These are phyloP conservation scores for Neurospora sp. DNA, from an alignment of 495 filamentous ascomycete genomes.

Conservation along the genomic window DNA sequence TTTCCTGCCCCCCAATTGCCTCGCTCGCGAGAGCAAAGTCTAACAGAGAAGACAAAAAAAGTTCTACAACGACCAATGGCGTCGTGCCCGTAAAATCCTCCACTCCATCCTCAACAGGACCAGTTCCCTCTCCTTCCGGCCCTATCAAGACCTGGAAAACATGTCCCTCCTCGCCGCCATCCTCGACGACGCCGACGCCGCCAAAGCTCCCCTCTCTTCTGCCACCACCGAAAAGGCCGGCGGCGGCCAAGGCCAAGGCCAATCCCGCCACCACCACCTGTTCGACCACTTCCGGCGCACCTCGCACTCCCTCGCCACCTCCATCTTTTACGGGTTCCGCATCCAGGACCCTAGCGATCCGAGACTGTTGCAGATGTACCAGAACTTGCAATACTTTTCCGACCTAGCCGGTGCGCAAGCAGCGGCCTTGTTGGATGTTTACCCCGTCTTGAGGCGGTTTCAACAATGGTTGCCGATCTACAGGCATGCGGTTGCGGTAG, in stretches of 20 bases:
- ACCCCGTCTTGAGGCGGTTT: slow-evolving; percentile 17
- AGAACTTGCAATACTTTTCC: not conserved
- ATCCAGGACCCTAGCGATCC: slow-evolving; percentile 24
- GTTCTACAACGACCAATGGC: slow-evolving; percentile 23
- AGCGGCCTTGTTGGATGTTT: slow-evolving; percentile 2
- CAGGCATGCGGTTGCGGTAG: not conserved
- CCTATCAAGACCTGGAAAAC: slow-evolving; percentile 4
- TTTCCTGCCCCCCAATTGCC: not conserved
- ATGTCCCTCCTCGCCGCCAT: slow-evolving; percentile 19
- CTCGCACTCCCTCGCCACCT: slow-evolving; percentile 31
- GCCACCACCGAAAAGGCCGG: not conserved
- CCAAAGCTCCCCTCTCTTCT: not conserved
- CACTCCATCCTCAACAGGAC: slow-evolving; percentile 28
- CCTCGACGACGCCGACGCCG: slow-evolving; percentile 10
- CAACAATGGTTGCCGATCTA: slow-evolving; percentile 5
- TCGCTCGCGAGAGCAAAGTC: not conserved
- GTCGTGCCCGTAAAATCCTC: slow-evolving; percentile 22
- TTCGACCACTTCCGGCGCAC: slow-evolving; percentile 25
- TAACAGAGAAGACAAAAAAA: not conserved
- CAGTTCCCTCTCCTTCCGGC: slow-evolving; percentile 15
- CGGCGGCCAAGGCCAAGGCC: too few species aligned
- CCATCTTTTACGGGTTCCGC: slow-evolving; percentile 35
- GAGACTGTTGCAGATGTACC: slow-evolving; percentile 27
- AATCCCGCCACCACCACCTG: not conserved
- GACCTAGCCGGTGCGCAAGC: not conserved